phyloP scores from a whole-genome alignment of 2,329 filamentous ascomycete genomes.

The Calonectria pseudoturangicola region DNA sequence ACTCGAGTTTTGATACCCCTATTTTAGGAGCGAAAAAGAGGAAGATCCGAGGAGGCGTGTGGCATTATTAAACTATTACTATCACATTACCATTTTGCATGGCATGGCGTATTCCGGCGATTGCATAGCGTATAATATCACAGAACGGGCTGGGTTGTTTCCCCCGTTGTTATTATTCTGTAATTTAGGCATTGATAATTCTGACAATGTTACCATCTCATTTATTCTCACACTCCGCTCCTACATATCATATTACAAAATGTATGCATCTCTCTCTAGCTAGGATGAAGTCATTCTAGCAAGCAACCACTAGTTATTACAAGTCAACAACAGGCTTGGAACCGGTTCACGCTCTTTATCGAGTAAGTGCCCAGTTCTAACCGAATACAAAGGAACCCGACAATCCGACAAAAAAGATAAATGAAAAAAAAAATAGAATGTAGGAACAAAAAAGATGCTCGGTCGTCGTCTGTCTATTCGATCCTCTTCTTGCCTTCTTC shows the following conservation, averaged over 20 bases:
- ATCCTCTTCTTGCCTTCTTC: conserved; percentile 99
- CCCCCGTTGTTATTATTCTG: conserved; percentile 33
- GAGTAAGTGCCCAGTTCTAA: conserved; percentile 32
- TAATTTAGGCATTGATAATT: conserved; percentile 41
- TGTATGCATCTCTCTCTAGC: conserved; percentile 35
- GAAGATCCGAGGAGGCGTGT: conserved; percentile 11
- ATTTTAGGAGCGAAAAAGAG: conserved; percentile 33
- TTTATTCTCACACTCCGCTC: conserved; percentile 30
- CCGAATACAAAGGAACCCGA: conserved; percentile 39
- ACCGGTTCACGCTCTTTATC: conserved; percentile 11
- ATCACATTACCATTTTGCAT: conserved; percentile 28
- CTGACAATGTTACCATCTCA: conserved; percentile 24
- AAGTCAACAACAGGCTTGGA: conserved; percentile 35
- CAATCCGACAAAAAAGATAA: conserved; percentile 35
- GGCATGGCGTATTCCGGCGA: conserved; percentile 36
- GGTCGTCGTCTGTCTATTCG: conserved; percentile 73
- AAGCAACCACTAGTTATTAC: conserved; percentile 47
- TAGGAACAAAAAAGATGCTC: conserved; percentile 32
- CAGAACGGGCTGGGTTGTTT: conserved; percentile 41
- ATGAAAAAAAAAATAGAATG: neutral
- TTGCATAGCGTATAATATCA: conserved; percentile 50
- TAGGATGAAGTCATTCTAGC: conserved; percentile 37
- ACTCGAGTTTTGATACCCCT: conserved; percentile 53
- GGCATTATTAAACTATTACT: conserved; percentile 20
- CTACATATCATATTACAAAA: conserved; percentile 43